Evolutionary conservation across 2,329 filamentous ascomycete species (phyloP), one percentile per base, ranked within the genome.

Genomic region (Corinectria fuckeliana): DNA sequence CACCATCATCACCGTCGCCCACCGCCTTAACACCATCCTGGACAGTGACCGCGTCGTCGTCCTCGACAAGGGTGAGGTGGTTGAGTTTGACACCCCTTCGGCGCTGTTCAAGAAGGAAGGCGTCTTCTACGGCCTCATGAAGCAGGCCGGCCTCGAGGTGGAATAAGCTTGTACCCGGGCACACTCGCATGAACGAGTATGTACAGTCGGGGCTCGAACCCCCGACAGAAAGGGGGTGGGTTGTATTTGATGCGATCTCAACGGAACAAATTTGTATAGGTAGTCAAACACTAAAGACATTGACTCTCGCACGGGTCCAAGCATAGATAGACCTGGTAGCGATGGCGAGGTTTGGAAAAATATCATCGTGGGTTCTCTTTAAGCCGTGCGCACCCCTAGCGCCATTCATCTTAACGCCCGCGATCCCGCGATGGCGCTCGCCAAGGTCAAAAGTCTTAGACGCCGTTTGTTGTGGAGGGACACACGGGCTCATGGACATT

Each of bases 1-100:
- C 53, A 99, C 95, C 34, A 98, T 99, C 76, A 96, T 99, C 76
- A 99, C 95, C 1, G 97, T 99, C 71, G 95, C 95, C 23, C 95
- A 99, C 80, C 89, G 95, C 55, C 96, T 99, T 80, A 98, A 98
- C 80, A 99, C 95, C 10, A 98, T 99, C 70, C 84, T 99, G 26
- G 88, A 90, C 75, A 87, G 84, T 61, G 94, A 99, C 78, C 88
- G 93, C 50, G 95, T 99, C 62, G 89, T 99, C 32, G 95, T 99
- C 49, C 85, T 99, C 5, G 93, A 98, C 73, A 90, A 91, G 76
- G 95, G 95, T 41, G 86, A 88, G 70, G 93, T 99, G 39, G 90
- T 89, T 49, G 95, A 99, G 76, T 99, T 97, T 76, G 95, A 96
- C 75, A 92, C 89, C 6, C 95, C 95, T 2, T 82, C 86, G 36